A percentile compares a stretch with the other conserved stretches of the same genome.
Conservation (phyloP, 768 basidiomycete species). For the Amanita inopinata region DNA sequence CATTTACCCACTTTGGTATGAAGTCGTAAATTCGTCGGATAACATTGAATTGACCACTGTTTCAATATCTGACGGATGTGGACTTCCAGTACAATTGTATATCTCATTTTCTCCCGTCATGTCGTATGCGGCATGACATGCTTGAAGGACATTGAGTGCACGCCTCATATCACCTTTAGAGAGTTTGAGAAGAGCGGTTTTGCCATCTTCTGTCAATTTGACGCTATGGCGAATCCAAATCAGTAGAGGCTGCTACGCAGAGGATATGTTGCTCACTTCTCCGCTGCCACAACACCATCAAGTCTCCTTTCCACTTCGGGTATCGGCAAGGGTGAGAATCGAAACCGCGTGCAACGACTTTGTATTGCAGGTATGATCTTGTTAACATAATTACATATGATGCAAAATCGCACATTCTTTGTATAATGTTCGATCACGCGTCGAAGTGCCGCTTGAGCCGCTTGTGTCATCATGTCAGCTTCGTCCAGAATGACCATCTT, state of each 20-base stretch:
- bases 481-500: slow-evolving; percentile 98
- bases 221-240: slow-evolving; percentile 42
- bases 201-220: slow-evolving; percentile 78
- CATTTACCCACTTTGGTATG: slow-evolving; percentile 60
- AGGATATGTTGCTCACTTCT: slow-evolving; percentile 46
- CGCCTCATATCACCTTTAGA: slow-evolving; percentile 97
- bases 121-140: slow-evolving; percentile 96
- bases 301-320: slow-evolving; percentile 79
- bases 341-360: slow-evolving; percentile 94
- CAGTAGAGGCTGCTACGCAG: background rate
- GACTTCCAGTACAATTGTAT: slow-evolving; percentile 95
- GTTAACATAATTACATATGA: slow-evolving; percentile 99
- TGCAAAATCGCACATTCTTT: slow-evolving; percentile 97
- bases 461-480: slow-evolving; percentile 99
- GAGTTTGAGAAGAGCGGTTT: slow-evolving; percentile 83
- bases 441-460: slow-evolving; percentile 92
- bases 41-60: slow-evolving; percentile 93
- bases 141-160: slow-evolving; percentile 92
- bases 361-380: slow-evolving; percentile 98
- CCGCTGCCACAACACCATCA: slow-evolving; percentile 67
- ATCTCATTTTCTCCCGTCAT: slow-evolving; percentile 81
- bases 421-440: slow-evolving; percentile 99
- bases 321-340: slow-evolving; percentile 89
- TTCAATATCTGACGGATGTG: slow-evolving; percentile 92
- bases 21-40: slow-evolving; percentile 88